These are phyloP conservation scores for Gigaspora rosea DNA, from an alignment of 192 early-diverging fungal genomes.

Conservation along the genomic window DNA sequence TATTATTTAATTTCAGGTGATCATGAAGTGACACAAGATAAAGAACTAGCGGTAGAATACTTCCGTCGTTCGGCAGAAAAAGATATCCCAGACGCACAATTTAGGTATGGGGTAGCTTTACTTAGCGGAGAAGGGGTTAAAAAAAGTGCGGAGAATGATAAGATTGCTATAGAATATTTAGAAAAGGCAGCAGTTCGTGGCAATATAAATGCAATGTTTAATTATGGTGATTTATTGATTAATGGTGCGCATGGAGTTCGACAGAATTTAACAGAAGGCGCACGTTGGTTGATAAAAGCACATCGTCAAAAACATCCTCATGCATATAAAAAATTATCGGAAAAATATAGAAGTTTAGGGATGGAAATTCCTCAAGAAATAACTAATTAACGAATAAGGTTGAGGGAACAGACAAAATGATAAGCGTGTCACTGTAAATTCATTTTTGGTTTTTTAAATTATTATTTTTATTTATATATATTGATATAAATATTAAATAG, in stretches of 20 bases:
- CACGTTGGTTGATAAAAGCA: not conserved
- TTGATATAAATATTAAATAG: too few species aligned
- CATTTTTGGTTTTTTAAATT: too few species aligned
- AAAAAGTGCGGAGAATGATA: not conserved
- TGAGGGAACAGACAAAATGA: too few species aligned
- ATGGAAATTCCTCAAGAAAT: not conserved
- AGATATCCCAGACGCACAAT: conserved; percentile 5
- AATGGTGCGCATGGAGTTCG: not conserved
- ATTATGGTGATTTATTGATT: conserved; percentile 21
- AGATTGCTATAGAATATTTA: conserved; percentile 12
- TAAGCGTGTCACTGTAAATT: too few species aligned
- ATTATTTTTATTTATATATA: too few species aligned
- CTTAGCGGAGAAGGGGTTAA: not conserved
- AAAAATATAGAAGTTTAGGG: not conserved
- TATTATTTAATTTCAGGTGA: conserved; percentile 10
- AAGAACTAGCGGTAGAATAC: conserved; percentile 6
- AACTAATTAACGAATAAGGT: not conserved
- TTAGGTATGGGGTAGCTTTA: conserved; percentile 5
- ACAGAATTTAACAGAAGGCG: not conserved
- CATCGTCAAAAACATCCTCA: not conserved
- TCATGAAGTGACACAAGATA: not conserved
- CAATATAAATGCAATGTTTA: conserved; percentile 8
- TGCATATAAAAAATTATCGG: conserved; percentile 9
- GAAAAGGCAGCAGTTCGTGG: not conserved
- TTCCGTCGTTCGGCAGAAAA: not conserved